A percentile compares a stretch with the other conserved stretches of the same genome.
phyloP scores from a whole-genome alignment of 73 alveolate genomes.

The Effrenium voratum region DNA sequence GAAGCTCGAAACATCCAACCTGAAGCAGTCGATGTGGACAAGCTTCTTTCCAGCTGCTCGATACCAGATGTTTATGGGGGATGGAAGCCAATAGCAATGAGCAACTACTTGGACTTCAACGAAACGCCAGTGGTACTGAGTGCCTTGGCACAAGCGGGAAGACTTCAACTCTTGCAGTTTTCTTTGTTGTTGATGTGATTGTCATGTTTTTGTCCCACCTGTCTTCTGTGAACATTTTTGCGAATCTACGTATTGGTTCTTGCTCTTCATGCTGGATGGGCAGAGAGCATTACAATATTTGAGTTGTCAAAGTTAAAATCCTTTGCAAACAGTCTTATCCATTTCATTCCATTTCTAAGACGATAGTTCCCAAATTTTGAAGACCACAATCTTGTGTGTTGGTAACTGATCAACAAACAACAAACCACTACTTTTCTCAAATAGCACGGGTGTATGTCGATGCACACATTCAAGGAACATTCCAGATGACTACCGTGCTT shows the following conservation, averaged over 20 bases:
- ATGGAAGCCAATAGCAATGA: constrained; percentile 52
- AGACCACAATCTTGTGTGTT: constrained; percentile 29
- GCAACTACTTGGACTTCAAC: constrained; percentile 61
- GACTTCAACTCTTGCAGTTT: constrained; percentile 52
- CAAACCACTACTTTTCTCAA: constrained; percentile 38
- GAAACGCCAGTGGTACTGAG: constrained; percentile 56
- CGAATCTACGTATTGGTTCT: constrained; percentile 50
- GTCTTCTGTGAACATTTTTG: constrained; percentile 40
- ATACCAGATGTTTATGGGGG: constrained; percentile 52
- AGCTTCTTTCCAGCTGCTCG: constrained; percentile 36
- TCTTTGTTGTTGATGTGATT: constrained; percentile 33
- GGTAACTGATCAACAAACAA: constrained; percentile 40
- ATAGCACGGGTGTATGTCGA: constrained; percentile 31
- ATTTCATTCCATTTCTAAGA: constrained; percentile 45
- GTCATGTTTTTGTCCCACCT: constrained; percentile 29
- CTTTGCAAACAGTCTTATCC: constrained; percentile 20
- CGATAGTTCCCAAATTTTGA: constrained; percentile 34
- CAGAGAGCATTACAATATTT: constrained; percentile 29
- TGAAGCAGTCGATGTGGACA: constrained; percentile 31
- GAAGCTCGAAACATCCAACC: constrained; percentile 58
- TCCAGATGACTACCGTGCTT: constrained; percentile 42
- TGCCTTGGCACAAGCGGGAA: constrained; percentile 62
- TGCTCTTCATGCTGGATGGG: constrained; percentile 53
- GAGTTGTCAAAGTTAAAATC: constrained; percentile 19
- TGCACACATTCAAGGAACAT: constrained; percentile 25